Conservation (phyloP, 352 stramenopile species). For the Globisporangium nunn region DNA sequence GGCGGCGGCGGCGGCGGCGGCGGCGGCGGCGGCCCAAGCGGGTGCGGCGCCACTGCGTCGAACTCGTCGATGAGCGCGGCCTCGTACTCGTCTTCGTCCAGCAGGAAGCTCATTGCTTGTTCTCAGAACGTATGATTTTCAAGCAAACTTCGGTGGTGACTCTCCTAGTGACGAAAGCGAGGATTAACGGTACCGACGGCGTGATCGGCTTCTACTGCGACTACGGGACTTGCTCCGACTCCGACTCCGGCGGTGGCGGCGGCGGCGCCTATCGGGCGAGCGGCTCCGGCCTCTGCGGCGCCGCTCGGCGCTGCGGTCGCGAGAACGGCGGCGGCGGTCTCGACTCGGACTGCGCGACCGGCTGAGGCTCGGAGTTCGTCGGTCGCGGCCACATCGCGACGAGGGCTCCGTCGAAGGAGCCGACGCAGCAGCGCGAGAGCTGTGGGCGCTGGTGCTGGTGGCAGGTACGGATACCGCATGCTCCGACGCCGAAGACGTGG, state of each 20-base stretch:
- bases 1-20: slow-evolving; percentile 5
- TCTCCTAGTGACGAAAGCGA: not conserved
- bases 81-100: slow-evolving; percentile 26
- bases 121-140: too few relatives aligned
- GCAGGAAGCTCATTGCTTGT: not conserved
- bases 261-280: slow-evolving; percentile 6
- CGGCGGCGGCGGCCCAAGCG: not conserved
- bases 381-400: not conserved
- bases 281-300: slow-evolving; percentile 12
- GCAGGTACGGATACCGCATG: not conserved
- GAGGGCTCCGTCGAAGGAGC: not conserved
- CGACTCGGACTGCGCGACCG: slow-evolving; percentile 10
- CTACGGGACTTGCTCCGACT: slow-evolving; percentile 3
- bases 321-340: slow-evolving; percentile 15
- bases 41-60: slow-evolving; percentile 17
- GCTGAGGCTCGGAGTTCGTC: slow-evolving; percentile 8
- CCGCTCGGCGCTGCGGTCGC: slow-evolving; percentile 6
- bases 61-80: slow-evolving; percentile 64
- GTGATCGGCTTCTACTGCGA: slow-evolving; percentile 4
- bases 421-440: not conserved
- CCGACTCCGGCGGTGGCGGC: not conserved
- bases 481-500: not conserved
- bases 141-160: too few relatives aligned
- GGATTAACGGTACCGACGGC: slow-evolving; percentile 12
- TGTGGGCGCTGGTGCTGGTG: not conserved